Evolutionary conservation across 2,329 filamentous ascomycete genomes (phyloP).

Genomic region (Cercospora sojina): DNA sequence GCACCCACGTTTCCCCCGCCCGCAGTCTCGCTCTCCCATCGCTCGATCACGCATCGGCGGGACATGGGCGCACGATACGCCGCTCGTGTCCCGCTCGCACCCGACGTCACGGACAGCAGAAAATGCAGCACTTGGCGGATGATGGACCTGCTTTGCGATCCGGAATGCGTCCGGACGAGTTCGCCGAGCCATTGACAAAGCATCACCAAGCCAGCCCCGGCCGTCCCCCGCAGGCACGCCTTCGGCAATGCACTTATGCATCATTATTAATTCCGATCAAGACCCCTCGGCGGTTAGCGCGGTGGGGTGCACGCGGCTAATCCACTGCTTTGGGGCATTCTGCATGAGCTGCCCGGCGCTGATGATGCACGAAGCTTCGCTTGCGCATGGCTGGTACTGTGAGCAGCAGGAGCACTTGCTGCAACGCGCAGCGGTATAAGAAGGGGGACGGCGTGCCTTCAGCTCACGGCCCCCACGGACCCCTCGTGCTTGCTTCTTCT

Average conservation of each 20-base stretch:
- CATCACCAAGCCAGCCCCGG: not conserved
- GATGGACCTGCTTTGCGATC: not conserved
- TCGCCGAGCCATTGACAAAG: constrained; percentile 8
- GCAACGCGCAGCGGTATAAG: not conserved
- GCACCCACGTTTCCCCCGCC: not conserved
- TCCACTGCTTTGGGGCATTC: not conserved
- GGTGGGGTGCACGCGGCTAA: not conserved
- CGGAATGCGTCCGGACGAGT: not conserved
- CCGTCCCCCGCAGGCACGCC: not conserved
- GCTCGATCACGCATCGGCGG: not conserved
- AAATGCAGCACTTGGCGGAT: not conserved
- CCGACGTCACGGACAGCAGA: not conserved
- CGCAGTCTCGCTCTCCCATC: not conserved
- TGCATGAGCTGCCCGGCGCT: not conserved
- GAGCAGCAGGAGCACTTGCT: not conserved
- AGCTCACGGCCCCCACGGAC: not conserved
- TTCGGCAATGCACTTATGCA: constrained; percentile 7
- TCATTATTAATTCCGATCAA: constrained; percentile 4
- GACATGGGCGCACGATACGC: not conserved
- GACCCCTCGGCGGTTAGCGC: not conserved
- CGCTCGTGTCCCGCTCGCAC: not conserved
- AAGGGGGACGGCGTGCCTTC: not conserved
- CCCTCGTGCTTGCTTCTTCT: not conserved
- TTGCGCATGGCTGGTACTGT: not conserved
- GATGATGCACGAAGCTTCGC: constrained; percentile 13